A percentile compares a stretch with the other conserved stretches of the same genome.
Evolutionary conservation across 305 asterid genomes (phyloP).

Genomic region (Fraxinus velutina): DNA sequence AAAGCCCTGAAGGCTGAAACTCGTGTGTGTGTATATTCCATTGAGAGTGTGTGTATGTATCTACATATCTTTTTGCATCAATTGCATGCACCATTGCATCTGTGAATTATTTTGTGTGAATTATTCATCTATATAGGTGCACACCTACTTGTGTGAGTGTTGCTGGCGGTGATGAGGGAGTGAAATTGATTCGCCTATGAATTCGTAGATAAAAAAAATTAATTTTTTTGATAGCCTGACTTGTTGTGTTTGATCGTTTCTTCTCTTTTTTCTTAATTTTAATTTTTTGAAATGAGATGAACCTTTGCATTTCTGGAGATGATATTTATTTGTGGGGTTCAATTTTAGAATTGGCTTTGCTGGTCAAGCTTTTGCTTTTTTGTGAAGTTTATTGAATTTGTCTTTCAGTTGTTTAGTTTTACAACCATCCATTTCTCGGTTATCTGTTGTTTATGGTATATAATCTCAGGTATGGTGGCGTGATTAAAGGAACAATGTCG

Average conservation of each 20-base stretch:
- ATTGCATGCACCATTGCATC: not conserved
- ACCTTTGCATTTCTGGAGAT: not conserved
- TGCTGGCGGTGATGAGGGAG: not conserved
- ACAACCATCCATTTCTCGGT: not conserved
- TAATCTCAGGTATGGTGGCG: not conserved
- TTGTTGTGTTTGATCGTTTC: constrained; percentile 3
- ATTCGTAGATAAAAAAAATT: not conserved
- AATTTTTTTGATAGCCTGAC: not conserved
- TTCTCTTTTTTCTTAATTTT: constrained; percentile 1
- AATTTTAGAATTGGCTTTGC: not conserved
- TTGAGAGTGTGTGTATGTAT: not conserved
- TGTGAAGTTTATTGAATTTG: not conserved
- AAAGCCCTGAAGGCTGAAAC: constrained; percentile 22
- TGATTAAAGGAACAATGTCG: not conserved
- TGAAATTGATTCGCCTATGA: constrained; percentile 11
- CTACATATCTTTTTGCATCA: not conserved
- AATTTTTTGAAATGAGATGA: not conserved
- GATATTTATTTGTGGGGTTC: not conserved
- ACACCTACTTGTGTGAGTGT: not conserved
- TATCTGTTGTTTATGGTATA: not conserved
- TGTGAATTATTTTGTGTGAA: not conserved
- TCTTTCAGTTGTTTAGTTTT: not conserved
- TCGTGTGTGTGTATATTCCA: not conserved
- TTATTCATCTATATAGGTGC: not conserved
- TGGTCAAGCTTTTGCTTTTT: not conserved